These are phyloP conservation scores for Moesziomyces parantarcticus DNA, from an alignment of 1,284 basidiomycete genomes.

Conservation along the genomic window DNA sequence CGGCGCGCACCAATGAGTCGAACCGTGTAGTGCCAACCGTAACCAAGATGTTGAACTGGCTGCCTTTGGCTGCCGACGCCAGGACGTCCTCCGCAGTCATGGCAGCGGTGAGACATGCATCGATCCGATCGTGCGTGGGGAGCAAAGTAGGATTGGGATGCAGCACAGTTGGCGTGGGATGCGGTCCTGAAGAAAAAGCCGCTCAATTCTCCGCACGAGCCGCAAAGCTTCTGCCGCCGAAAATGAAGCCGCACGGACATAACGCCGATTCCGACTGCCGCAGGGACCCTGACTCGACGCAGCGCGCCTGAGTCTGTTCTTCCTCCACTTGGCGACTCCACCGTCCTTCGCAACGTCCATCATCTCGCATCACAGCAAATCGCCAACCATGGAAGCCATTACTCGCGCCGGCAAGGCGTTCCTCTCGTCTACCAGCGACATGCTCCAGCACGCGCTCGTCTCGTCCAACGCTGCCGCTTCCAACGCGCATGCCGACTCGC, in stretches of 20 bases:
- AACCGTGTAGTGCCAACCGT: slow-evolving; percentile 61
- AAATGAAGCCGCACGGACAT: too few species aligned
- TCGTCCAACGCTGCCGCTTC: slow-evolving; percentile 22
- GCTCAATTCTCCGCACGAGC: background rate
- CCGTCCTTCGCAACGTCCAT: background rate
- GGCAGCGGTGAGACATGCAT: background rate
- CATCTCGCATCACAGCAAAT: background rate
- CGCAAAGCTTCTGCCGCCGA: too few species aligned
- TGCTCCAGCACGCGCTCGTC: slow-evolving; percentile 42
- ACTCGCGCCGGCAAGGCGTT: slow-evolving; percentile 19
- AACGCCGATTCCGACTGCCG: too few species aligned
- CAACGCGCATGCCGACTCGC: slow-evolving; percentile 35
- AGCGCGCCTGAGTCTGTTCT: background rate
- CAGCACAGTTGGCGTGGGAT: background rate
- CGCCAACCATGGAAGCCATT: slow-evolving; percentile 41
- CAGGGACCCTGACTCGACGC: background rate
- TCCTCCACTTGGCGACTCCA: background rate
- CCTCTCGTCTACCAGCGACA: slow-evolving; percentile 38
- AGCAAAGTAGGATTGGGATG: background rate
- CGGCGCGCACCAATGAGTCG: slow-evolving; percentile 51
- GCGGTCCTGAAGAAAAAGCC: background rate
- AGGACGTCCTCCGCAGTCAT: slow-evolving; percentile 8
- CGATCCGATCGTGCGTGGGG: background rate
- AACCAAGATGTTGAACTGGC: slow-evolving; percentile 40
- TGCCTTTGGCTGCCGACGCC: background rate